Base-by-base conservation (phyloP, 2,329 filamentous ascomycete genomes). In the Beauveria pseudobassiana region DNA sequence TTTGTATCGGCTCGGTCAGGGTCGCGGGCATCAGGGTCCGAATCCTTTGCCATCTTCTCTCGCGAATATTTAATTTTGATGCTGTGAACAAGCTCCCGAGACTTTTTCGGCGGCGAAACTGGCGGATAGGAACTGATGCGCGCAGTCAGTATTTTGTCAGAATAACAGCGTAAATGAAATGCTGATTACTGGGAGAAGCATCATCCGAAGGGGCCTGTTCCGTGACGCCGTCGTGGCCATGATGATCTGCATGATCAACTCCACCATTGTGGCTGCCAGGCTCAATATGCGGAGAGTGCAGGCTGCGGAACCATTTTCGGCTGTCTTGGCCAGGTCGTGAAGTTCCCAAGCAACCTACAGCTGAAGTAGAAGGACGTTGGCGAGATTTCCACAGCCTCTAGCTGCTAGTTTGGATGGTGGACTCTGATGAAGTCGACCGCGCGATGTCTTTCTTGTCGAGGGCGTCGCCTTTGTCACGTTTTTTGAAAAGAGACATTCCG, bases 51-150 rank as follows among this genome's bases (percentile, higher is more conserved):
- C 24, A 68, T 61, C 56, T 61, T 67, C 48, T 69, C 69, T 34
- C 66, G 67, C 16, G 64, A 67, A 63, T 65, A 70, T 64, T 67
- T 71, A 8, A 65, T 59, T 61, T 63, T 70, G 61, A 71, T 67
- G 53, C 66, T 66, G 4, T 68, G 67, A 58, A 74, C 70, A 34
- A 69, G 66, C 60, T 69, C 68, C 68, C 68, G n/a, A 74, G 65
- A 49, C 69, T 73, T 59, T 66, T 67, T 20, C 68, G 67, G 14
- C 67, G 68, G 51, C 63, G 64, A 22, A 67, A 61, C 16, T 54
- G 57, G 22, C 52, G 62, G 24, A n/a, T 16, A 45, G 60, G 56
- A 10, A 53, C 57, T 64, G 18, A n/a, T 16, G 40, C 20, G 12
- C 9, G 8, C 3, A 54, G 10, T 56, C 64, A 66, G 52, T 65